Evolutionary conservation across 306 rosid genomes (phyloP).

Genomic region (Mucuna pruriens): DNA sequence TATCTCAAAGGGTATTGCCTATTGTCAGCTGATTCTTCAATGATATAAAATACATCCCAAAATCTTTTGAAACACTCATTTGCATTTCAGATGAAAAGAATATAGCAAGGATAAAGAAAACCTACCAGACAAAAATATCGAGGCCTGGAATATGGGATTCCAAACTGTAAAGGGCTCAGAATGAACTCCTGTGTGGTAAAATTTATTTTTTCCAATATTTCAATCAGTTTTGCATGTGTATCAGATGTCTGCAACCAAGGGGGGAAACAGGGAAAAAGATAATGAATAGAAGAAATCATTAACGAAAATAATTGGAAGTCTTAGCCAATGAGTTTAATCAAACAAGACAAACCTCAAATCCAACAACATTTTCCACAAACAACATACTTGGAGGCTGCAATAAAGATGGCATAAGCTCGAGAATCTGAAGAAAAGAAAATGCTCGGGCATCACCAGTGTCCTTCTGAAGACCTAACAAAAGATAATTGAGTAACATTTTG

Average conservation of each 20-base stretch:
- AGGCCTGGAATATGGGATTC: constrained; percentile 96
- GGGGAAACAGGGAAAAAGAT: neutral
- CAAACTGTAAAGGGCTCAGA: constrained; percentile 89
- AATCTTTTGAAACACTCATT: neutral
- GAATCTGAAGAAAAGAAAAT: constrained; percentile 91
- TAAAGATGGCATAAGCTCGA: constrained; percentile 73
- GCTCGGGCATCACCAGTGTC: constrained; percentile 93
- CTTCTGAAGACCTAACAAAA: constrained; percentile 83
- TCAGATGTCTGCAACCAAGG: constrained; percentile 76
- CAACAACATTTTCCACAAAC: constrained; percentile 94
- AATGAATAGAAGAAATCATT: constrained; percentile 13
- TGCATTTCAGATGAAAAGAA: constrained; percentile 8
- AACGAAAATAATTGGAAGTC: constrained; percentile 12
- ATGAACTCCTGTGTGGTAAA: constrained; percentile 84
- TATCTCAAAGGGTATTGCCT: constrained; percentile 1
- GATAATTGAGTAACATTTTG: constrained; percentile 39
- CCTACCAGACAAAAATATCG: constrained; percentile 95
- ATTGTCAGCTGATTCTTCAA: constrained; percentile 10
- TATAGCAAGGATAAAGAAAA: constrained; percentile 34
- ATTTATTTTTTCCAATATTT: constrained; percentile 65
- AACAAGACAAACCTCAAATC: constrained; percentile 80
- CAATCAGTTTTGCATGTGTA: constrained; percentile 76
- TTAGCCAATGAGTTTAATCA: constrained; percentile 21
- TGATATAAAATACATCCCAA: constrained; percentile 11
- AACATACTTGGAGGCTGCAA: constrained; percentile 73